Base-by-base conservation (phyloP, 768 basidiomycete genomes). In the Amanita pallidorosea region DNA sequence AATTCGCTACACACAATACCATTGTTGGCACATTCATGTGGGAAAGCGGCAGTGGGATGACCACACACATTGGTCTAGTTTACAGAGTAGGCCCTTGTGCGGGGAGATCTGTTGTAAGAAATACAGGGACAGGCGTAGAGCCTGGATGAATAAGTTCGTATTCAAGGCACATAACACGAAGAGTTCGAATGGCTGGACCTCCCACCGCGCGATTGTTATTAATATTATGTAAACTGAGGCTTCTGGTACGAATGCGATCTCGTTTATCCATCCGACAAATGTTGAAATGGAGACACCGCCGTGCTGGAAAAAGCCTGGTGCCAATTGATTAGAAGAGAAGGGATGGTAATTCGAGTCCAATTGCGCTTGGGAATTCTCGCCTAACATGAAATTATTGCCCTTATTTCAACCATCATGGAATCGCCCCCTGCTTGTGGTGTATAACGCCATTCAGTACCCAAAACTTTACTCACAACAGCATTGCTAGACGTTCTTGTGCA, bases 251-350 rank as follows among this genome's bases (percentile, higher is more conserved):
- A 34, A 47, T 18, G 17, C 31, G 45, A 46, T 36, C 34, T 46
- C 33, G 31, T 46, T 46, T 34, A 58, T 48, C 57, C 57, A 58
- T 34, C 55, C 33, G 45, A 54, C 38, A 49, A 58, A 58, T 18
- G 55, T 54, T 55, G 57, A 47, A 34, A 56, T 56, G 40, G 57
- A 36, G 15, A 58, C 55, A 33, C 57, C 55, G 25, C 55, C 55
- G 25, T 55, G 55, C 47, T 56, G 57, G 50, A 48, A 58, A 45
- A 53, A 55, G 42, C 47, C 47, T 49, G 35, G 4, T 36, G 36
- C 4, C 4, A 3, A 29, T n/a, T 31, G 33, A 22, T 49, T 37
- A 37, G 47, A 49, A 25, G n/a, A 38, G 25, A 45, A 23, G 15
- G 45, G 33, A 29, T 1, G 33, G 33, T 45, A 27, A 20, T 38